phyloP scores from a whole-genome alignment of 768 basidiomycete genomes.

The Agaricus sinodeliciosus region DNA sequence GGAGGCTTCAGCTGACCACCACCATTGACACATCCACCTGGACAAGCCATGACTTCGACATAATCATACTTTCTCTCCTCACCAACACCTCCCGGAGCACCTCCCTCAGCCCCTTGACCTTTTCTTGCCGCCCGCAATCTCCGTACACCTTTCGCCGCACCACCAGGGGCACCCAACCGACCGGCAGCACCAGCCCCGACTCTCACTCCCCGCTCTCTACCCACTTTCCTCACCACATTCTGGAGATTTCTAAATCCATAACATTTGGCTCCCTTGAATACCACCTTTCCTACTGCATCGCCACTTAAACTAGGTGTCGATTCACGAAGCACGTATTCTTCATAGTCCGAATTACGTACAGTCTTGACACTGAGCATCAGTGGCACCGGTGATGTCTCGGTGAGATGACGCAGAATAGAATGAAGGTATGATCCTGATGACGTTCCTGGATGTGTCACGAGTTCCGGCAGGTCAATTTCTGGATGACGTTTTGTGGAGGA shows the following conservation, averaged over 20 bases:
- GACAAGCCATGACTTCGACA: constrained; percentile 99
- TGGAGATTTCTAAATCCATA: constrained; percentile 98
- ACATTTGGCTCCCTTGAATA: constrained; percentile 92
- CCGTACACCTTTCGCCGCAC: constrained; percentile 15
- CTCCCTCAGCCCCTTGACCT: constrained; percentile 24
- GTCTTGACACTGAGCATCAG: constrained; percentile 47
- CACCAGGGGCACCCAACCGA: constrained; percentile 19
- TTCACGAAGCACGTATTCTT: constrained; percentile 55
- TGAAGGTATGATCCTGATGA: constrained; percentile 93
- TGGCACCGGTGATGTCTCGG: constrained; percentile 31
- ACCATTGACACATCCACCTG: constrained; percentile 94
- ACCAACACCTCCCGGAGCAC: constrained; percentile 14
- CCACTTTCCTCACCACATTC: constrained; percentile 91
- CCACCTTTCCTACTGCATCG: constrained; percentile 41
- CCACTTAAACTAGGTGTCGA: constrained; percentile 8
- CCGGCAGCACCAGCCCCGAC: constrained; percentile 43
- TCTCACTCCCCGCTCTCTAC: constrained; percentile 73
- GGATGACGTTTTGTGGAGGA: constrained; percentile 11
- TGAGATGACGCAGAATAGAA: constrained; percentile 57
- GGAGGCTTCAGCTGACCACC: constrained; percentile 75
- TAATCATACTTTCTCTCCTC: constrained; percentile 67
- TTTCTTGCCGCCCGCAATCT: constrained; percentile 17
- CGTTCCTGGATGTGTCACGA: constrained; percentile 74
- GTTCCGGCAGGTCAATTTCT: constrained; percentile 49
- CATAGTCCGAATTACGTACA: constrained; percentile 71